These are phyloP conservation scores for Lasiosphaeria hispida DNA, from an alignment of 495 filamentous ascomycete genomes.

Conservation along the genomic window DNA sequence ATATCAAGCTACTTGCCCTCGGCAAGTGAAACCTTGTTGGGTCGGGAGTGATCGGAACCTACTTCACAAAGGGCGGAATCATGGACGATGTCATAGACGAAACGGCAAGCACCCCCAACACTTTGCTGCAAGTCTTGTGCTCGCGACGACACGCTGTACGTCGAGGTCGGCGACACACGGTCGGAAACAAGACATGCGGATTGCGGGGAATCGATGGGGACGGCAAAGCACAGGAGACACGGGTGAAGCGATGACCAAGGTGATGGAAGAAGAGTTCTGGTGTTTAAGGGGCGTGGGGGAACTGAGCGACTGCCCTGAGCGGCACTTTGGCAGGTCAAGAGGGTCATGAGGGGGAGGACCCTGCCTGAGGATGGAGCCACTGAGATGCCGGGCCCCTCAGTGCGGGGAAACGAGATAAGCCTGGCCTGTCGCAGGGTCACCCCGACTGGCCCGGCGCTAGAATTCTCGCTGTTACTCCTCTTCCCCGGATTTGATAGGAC, in stretches of 20 bases:
- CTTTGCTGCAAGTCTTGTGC: too few species aligned
- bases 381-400: conserved; percentile 1
- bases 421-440: background rate
- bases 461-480: conserved; percentile 5
- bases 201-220: too few species aligned
- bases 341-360: too few species aligned
- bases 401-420: conserved; percentile 6
- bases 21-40: conserved; percentile 2
- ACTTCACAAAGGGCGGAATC: conserved; percentile 17
- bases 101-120: background rate
- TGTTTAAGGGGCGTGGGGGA: background rate
- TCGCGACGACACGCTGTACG: too few species aligned
- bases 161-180: too few species aligned
- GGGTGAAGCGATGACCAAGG: too few species aligned
- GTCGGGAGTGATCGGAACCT: conserved; percentile 23
- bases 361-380: conserved; percentile 3
- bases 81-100: conserved; percentile 9
- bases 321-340: background rate
- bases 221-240: too few species aligned
- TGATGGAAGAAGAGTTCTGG: background rate
- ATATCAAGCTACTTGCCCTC: background rate
- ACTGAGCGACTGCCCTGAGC: background rate
- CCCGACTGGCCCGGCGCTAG: background rate
- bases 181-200: too few species aligned
- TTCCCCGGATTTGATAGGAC: conserved; percentile 2